Conservation (phyloP, 2,329 filamentous ascomycete genomes). For the Aspergillus intermedius region DNA sequence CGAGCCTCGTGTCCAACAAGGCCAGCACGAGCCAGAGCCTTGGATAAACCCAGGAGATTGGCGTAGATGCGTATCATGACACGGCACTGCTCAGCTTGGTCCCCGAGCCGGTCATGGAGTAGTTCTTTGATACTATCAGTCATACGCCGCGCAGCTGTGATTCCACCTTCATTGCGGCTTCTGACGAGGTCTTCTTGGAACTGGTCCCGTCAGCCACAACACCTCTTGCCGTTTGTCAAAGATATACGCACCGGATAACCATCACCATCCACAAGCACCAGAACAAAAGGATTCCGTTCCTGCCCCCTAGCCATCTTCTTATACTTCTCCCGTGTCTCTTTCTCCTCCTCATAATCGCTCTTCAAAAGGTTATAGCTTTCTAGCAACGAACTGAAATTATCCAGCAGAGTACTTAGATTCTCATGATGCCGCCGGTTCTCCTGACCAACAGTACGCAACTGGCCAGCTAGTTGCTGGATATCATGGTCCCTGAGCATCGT, state of each 20-base stretch:
- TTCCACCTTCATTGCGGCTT: conserved; percentile 49
- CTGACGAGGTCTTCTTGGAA: conserved; percentile 48
- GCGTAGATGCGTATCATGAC: conserved; percentile 53
- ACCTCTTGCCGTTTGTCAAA: conserved; percentile 1
- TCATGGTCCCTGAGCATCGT: conserved; percentile 16
- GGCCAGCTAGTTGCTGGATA: conserved; percentile 9
- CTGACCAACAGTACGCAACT: conserved; percentile 6
- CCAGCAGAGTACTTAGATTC: conserved; percentile 27
- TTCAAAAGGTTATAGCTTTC: conserved; percentile 50
- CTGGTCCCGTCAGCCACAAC: conserved; percentile 55
- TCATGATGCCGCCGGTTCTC: conserved; percentile 26
- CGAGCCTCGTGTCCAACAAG: conserved; percentile 50
- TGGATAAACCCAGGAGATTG: conserved; percentile 50
- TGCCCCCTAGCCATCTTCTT: conserved; percentile 46
- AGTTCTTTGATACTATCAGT: conserved; percentile 46
- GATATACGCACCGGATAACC: conserved; percentile 41
- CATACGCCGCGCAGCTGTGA: conserved; percentile 49
- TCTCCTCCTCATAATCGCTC: conserved; percentile 53
- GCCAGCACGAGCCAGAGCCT: conserved; percentile 43
- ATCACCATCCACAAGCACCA: conserved; percentile 58
- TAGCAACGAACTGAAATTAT: conserved; percentile 42
- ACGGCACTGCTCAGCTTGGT: conserved; percentile 46
- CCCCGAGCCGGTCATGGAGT: conserved; percentile 36
- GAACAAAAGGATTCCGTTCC: conserved; percentile 52
- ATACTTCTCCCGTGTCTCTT: conserved; percentile 49